Evolutionary conservation across 83 land plant species (phyloP).

Genomic region (Thuja plicata): DNA sequence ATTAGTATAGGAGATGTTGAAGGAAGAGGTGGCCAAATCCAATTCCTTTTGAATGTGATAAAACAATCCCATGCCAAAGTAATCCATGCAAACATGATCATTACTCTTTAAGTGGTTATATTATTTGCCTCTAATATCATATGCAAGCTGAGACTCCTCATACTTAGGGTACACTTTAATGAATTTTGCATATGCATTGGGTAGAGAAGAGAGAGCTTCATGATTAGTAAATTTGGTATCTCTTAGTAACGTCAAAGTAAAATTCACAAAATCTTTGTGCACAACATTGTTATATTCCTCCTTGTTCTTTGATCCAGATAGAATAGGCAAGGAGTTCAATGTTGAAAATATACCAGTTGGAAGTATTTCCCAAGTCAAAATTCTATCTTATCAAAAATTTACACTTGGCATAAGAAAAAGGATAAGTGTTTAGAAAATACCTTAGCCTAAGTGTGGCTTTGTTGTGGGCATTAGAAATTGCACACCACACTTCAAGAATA

Average conservation of each 20-base stretch:
- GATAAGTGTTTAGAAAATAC: too few relatives aligned
- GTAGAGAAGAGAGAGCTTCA: constrained; percentile 49
- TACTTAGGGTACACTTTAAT: constrained; percentile 33
- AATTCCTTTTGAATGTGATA: constrained; percentile 32
- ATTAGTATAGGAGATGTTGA: constrained; percentile 35
- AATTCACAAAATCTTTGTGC: background rate
- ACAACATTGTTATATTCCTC: background rate
- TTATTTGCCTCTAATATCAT: constrained; percentile 35
- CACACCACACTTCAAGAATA: background rate
- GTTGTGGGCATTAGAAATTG: background rate
- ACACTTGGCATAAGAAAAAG: too few relatives aligned
- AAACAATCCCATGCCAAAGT: constrained; percentile 54
- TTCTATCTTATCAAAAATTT: too few relatives aligned
- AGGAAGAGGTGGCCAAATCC: constrained; percentile 14
- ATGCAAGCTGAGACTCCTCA: constrained; percentile 25
- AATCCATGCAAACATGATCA: constrained; percentile 56
- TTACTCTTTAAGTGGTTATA: constrained; percentile 25
- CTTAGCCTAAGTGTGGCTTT: background rate
- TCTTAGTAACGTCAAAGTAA: constrained; percentile 30
- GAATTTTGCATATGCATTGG: constrained; percentile 40
- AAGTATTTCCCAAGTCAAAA: too few relatives aligned
- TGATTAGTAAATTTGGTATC: constrained; percentile 50
- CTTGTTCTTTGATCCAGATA: background rate
- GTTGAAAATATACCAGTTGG: too few relatives aligned
- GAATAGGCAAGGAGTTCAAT: too few relatives aligned